These are phyloP conservation scores for Tieghemostelium lacteum DNA, from an alignment of 78 protist species.

Conservation along the genomic window DNA sequence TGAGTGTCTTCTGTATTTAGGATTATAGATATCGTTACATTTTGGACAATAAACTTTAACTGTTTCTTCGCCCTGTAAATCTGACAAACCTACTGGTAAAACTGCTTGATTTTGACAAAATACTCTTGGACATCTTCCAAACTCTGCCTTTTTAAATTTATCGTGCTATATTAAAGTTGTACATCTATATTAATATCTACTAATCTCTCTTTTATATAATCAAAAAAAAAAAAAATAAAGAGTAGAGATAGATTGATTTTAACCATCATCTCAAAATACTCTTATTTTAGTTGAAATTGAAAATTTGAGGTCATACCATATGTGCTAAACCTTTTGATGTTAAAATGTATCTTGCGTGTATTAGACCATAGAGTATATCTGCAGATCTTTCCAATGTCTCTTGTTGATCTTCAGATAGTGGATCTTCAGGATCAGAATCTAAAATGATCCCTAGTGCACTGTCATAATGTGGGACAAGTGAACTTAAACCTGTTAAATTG, in stretches of 20 bases:
- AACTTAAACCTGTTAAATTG: slow-evolving; percentile 91
- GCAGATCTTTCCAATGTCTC: slow-evolving; percentile 88
- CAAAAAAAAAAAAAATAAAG: too few species aligned
- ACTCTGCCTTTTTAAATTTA: slow-evolving; percentile 90
- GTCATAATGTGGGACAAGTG: slow-evolving; percentile 92
- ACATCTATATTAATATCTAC: too few species aligned
- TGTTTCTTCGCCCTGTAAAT: slow-evolving; percentile 86
- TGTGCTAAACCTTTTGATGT: slow-evolving; percentile 91
- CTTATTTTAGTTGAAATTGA: too few species aligned
- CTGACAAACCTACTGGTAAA: slow-evolving; percentile 95
- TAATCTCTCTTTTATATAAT: too few species aligned
- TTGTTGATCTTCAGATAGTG: slow-evolving; percentile 84
- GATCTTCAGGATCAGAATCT: slow-evolving; percentile 88
- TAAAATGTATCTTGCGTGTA: slow-evolving; percentile 97
- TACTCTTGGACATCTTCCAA: slow-evolving; percentile 97
- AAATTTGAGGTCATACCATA: slow-evolving; percentile 88
- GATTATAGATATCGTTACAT: slow-evolving; percentile 93
- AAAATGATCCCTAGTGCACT: slow-evolving; percentile 95
- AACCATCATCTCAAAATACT: too few species aligned
- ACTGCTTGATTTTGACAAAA: slow-evolving; percentile 94
- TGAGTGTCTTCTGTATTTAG: slow-evolving; percentile 80
- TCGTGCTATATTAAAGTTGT: slow-evolving; percentile 49
- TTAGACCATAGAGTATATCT: slow-evolving; percentile 95
- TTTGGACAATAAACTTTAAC: slow-evolving; percentile 96
- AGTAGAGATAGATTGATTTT: background rate